These are phyloP conservation scores for Didymella keratinophila DNA, from an alignment of 2,329 filamentous ascomycete species.

Conservation along the genomic window DNA sequence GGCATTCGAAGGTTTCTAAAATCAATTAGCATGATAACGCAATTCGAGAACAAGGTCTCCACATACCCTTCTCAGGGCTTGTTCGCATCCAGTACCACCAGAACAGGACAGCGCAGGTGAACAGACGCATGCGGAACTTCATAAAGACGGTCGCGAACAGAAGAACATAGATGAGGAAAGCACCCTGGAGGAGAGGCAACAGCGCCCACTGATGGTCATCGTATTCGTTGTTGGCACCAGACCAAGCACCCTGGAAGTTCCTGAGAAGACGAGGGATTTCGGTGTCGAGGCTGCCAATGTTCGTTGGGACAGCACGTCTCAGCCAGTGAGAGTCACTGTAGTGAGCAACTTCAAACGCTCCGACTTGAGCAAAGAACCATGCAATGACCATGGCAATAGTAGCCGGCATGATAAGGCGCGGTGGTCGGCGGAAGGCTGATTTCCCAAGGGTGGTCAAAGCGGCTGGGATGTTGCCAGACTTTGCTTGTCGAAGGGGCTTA, in stretches of 20 bases:
- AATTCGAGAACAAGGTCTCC: background rate
- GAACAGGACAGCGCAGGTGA: constrained; percentile 57
- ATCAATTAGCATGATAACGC: constrained; percentile 17
- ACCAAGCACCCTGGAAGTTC: constrained; percentile 60
- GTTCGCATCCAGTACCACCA: constrained; percentile 60
- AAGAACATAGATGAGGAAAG: constrained; percentile 60
- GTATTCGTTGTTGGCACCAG: constrained; percentile 59
- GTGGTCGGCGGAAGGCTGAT: constrained; percentile 62
- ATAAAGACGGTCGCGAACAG: constrained; percentile 59
- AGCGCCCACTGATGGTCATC: constrained; percentile 66
- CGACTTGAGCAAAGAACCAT: constrained; percentile 59
- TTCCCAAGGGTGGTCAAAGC: constrained; percentile 60
- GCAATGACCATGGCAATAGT: constrained; percentile 61
- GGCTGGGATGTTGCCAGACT: constrained; percentile 54
- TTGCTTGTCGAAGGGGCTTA: constrained; percentile 62
- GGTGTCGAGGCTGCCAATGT: constrained; percentile 54
- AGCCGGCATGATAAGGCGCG: constrained; percentile 61
- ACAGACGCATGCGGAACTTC: constrained; percentile 57
- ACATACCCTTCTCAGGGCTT: constrained; percentile 56
- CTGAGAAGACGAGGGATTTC: constrained; percentile 57
- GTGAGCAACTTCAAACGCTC: constrained; percentile 58
- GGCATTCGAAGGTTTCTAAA: constrained; percentile 62
- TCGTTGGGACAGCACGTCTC: constrained; percentile 57
- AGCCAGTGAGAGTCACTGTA: constrained; percentile 62
- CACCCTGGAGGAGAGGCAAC: constrained; percentile 58